Conservation (phyloP, 2,329 filamentous ascomycete genomes). For the Rhinocladiella similis region DNA sequence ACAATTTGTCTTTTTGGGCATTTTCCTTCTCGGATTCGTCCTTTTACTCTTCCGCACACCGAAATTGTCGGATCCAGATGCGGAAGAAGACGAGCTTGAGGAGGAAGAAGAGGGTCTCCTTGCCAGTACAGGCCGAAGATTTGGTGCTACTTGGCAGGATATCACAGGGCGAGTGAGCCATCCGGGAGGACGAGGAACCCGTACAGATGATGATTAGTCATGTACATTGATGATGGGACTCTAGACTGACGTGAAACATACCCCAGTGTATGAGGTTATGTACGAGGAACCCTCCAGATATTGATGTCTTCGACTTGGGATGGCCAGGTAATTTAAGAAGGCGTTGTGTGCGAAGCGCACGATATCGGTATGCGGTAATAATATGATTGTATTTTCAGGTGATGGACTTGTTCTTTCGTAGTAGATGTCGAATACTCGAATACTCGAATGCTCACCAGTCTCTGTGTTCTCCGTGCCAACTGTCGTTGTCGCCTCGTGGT, state of each 20-base stretch:
- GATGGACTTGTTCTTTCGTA: no score
- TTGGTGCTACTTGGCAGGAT: conserved; percentile 86
- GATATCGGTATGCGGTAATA: no score
- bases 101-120: conserved; percentile 93
- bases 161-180: conserved; percentile 62
- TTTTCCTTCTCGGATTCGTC: conserved; percentile 80
- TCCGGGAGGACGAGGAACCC: conserved; percentile 10
- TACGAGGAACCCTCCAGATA: no score
- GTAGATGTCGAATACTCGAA: no score
- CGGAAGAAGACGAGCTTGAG: conserved; percentile 81
- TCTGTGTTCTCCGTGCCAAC: no score
- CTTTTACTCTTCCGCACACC: conserved; percentile 80
- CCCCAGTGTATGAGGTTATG: no score
- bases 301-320: no score
- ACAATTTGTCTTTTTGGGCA: conserved; percentile 83
- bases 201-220: conserved; percentile 5
- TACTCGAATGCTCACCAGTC: no score
- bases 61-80: conserved; percentile 69
- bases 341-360: no score
- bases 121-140: conserved; percentile 76
- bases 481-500: no score
- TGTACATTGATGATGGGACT: neutral
- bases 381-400: no score
- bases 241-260: neutral
- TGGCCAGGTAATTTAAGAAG: no score